Base-by-base conservation (phyloP, 805 yeast species). In the Suhomyces kilbournensis region DNA sequence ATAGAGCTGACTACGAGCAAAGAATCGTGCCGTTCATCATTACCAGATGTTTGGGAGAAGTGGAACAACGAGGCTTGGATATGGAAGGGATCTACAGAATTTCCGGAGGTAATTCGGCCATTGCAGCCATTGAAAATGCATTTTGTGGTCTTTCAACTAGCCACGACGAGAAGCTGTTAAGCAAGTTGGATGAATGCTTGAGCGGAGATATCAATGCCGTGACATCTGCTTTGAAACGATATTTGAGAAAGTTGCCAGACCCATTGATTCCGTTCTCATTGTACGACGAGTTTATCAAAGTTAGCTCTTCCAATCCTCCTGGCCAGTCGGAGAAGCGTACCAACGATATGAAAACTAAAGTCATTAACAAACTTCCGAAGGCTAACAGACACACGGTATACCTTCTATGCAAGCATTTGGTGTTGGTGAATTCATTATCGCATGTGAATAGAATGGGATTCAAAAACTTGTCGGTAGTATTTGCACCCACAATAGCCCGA, bases 71-170 rank as follows among this genome's bases (percentile, higher is more conserved):
- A 53, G 97, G 96, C 4, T 68, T 92, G 58, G 83, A 79, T 39
- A 72, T 77, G 55, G 98, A 92, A 68, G 99, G 99, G 7, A 79
- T 94, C 34, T 94, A 94, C 71, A 77, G 99, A 58, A 86, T 92
- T 58, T 86, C 96, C 45, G 99, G 97, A 1, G 88, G 90, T 4
- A 79, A 84, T 56, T 79, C 90, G 7, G 86, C 87, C 47, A 79
- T 85, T 50, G 82, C 79, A 22, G 67, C 74, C n/a, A 71, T 75
- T 46, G 78, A 74, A 53, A 68, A 65, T 48, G 74, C 78, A 1
- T 75, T 75, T 60, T 65, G 69, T 3, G 68, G 65, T n/a, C 55
- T 62, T 8, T 51, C 67, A 3, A 60, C 63, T 10, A 66, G 62
- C 20, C 56, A 59, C 14, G 77, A 70, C 56, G 78, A 72, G 12